Conservation (phyloP, 169 alveolate species). For the Cryptosporidium meleagridis region DNA sequence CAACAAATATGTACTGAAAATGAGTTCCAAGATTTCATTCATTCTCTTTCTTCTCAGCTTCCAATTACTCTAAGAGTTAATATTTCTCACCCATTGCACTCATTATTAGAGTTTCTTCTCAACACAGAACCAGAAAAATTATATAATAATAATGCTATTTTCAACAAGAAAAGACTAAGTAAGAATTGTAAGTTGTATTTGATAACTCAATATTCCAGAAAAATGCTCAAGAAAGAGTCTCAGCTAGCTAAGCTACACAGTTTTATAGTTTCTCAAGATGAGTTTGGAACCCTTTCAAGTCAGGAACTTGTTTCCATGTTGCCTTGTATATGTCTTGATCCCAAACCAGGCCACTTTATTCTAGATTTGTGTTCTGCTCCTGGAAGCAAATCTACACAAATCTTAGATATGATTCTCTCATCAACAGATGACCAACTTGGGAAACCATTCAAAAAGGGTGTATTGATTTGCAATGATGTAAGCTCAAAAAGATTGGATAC, state of each 20-base stretch:
- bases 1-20: neutral
- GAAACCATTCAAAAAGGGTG: constrained; percentile 6
- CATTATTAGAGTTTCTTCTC: constrained; percentile 5
- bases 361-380: constrained; percentile 98
- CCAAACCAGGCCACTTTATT: constrained; percentile 88
- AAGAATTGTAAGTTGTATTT: neutral
- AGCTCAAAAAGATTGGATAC: constrained; percentile 40
- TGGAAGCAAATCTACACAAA: constrained; percentile 89
- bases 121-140: neutral
- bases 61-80: constrained; percentile 39
- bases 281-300: constrained; percentile 93
- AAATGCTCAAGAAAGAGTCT: constrained; percentile 78
- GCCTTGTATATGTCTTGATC: constrained; percentile 92
- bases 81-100: neutral
- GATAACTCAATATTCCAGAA: constrained; percentile 4
- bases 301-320: constrained; percentile 97
- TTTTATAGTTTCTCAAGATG: constrained; percentile 86
- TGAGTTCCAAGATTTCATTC: constrained; percentile 1
- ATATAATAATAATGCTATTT: neutral
- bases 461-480: constrained; percentile 79
- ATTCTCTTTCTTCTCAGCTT: constrained; percentile 15
- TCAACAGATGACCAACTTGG: constrained; percentile 62
- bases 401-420: constrained; percentile 76
- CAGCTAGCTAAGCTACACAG: constrained; percentile 75
- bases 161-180: constrained; percentile 1